Conservation (phyloP, 768 basidiomycete genomes). For the Termitomyces sp. region DNA sequence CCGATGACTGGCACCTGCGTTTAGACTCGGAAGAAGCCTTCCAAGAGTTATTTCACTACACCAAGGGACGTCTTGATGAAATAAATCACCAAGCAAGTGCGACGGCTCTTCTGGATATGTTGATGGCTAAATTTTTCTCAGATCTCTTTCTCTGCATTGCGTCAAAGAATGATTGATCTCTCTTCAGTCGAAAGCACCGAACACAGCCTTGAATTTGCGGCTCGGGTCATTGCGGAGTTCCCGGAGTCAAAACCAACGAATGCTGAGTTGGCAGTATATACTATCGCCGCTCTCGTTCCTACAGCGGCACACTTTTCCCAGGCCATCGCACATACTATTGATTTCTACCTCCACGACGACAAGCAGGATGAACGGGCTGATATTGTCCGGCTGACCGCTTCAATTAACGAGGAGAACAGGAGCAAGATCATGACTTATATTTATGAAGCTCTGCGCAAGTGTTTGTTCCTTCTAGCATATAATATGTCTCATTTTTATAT, state of each 20-base stretch:
- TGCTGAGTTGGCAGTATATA: slow-evolving; percentile 37
- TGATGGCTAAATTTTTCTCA: not conserved
- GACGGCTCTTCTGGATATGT: not conserved
- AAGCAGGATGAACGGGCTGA: slow-evolving; percentile 29
- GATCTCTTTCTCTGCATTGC: not conserved
- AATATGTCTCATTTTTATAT: not conserved
- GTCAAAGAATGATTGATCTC: slow-evolving; percentile 11
- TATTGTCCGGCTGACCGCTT: slow-evolving; percentile 30
- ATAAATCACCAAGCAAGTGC: slow-evolving; percentile 18
- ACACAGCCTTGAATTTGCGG: slow-evolving; percentile 26
- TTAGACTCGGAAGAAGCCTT: slow-evolving; percentile 31
- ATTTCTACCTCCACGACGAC: slow-evolving; percentile 50
- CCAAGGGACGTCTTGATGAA: slow-evolving; percentile 25
- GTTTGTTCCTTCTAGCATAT: not conserved
- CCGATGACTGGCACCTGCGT: slow-evolving; percentile 42
- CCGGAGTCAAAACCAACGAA: slow-evolving; percentile 13
- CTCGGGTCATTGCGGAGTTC: slow-evolving; percentile 19
- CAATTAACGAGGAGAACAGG: slow-evolving; percentile 16
- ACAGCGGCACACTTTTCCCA: slow-evolving; percentile 53
- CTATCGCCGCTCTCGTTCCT: slow-evolving; percentile 51
- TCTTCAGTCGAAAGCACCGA: slow-evolving; percentile 13
- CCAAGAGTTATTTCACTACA: slow-evolving; percentile 21
- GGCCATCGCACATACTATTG: slow-evolving; percentile 48
- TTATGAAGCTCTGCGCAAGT: slow-evolving; percentile 42
- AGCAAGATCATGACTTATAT: slow-evolving; percentile 36